These are phyloP conservation scores for Melanomma pulvis-pyrius DNA, from an alignment of 495 filamentous ascomycete species.

Conservation along the genomic window DNA sequence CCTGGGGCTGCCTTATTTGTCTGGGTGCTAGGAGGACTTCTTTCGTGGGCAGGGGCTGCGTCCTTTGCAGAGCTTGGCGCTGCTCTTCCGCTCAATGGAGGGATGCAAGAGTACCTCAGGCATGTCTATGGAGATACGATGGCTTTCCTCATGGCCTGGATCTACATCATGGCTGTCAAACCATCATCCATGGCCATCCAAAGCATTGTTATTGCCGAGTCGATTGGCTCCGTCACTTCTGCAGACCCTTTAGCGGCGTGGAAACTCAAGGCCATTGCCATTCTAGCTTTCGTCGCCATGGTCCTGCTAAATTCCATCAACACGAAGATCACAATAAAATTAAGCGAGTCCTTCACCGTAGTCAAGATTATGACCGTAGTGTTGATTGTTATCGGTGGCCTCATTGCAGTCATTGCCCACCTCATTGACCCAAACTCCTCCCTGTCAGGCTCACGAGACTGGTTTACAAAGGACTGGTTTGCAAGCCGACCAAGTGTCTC, in stretches of 20 bases:
- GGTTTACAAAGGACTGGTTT: slow-evolving; percentile 34
- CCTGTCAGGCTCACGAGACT: slow-evolving; percentile 25
- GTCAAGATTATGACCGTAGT: slow-evolving; percentile 29
- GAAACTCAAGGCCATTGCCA: slow-evolving; percentile 41
- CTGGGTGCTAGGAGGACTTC: slow-evolving; percentile 50
- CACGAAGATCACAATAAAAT: slow-evolving; percentile 28
- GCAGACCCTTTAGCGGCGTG: slow-evolving; percentile 12
- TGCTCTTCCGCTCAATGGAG: slow-evolving; percentile 49
- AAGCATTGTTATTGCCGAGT: slow-evolving; percentile 46
- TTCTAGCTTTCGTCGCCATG: slow-evolving; percentile 38
- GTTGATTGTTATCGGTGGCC: slow-evolving; percentile 16
- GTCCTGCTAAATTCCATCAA: slow-evolving; percentile 33
- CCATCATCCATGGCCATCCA: slow-evolving; percentile 41
- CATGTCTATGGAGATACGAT: slow-evolving; percentile 43
- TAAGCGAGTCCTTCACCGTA: slow-evolving; percentile 29
- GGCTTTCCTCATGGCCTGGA: slow-evolving; percentile 47
- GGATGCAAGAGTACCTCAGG: slow-evolving; percentile 51
- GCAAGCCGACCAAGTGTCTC: slow-evolving; percentile 7
- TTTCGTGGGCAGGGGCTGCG: slow-evolving; percentile 52
- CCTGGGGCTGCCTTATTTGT: slow-evolving; percentile 40
- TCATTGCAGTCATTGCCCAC: slow-evolving; percentile 24
- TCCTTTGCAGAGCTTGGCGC: slow-evolving; percentile 52
- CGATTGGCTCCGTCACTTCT: slow-evolving; percentile 30
- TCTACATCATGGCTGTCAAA: slow-evolving; percentile 42
- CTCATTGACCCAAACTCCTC: slow-evolving; percentile 13